phyloP scores from a whole-genome alignment of 208 protist genomes.

The Balamuthia mandrillaris region DNA sequence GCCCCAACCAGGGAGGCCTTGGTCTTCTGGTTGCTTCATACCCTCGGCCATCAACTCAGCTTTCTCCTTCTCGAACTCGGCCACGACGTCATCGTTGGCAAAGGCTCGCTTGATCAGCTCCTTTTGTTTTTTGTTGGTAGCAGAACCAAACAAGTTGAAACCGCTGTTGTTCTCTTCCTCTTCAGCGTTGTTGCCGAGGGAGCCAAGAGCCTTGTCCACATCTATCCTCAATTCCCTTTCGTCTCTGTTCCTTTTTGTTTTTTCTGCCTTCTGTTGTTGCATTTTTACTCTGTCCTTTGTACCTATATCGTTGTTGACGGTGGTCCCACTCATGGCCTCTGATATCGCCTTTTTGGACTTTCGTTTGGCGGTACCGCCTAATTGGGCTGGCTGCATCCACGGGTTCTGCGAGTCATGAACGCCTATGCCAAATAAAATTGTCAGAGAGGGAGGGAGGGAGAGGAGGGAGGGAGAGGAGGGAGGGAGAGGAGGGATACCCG shows the following conservation, averaged over 20 bases:
- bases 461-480: not conserved
- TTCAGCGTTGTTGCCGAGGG: not conserved
- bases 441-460: not conserved
- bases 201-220: not conserved
- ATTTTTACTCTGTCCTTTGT: slow-evolving; percentile 7
- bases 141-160: slow-evolving; percentile 32
- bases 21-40: not conserved
- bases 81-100: slow-evolving; percentile 36
- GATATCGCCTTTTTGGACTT: not conserved
- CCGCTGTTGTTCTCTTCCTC: not conserved
- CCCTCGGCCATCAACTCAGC: not conserved
- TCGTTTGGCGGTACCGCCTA: not conserved
- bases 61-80: slow-evolving; percentile 24
- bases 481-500: too few species aligned
- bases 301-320: not conserved
- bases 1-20: slow-evolving; percentile 29
- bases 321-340: not conserved
- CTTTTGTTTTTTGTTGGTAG: slow-evolving; percentile 37
- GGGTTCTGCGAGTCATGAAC: slow-evolving; percentile 21
- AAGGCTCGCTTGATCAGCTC: slow-evolving; percentile 42
- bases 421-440: not conserved
- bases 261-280: not conserved
- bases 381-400: slow-evolving; percentile 27
- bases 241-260: not conserved
- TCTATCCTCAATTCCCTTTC: slow-evolving; percentile 20